Conservation (phyloP, 1,284 basidiomycete species). For the Ustilago sp. region DNA sequence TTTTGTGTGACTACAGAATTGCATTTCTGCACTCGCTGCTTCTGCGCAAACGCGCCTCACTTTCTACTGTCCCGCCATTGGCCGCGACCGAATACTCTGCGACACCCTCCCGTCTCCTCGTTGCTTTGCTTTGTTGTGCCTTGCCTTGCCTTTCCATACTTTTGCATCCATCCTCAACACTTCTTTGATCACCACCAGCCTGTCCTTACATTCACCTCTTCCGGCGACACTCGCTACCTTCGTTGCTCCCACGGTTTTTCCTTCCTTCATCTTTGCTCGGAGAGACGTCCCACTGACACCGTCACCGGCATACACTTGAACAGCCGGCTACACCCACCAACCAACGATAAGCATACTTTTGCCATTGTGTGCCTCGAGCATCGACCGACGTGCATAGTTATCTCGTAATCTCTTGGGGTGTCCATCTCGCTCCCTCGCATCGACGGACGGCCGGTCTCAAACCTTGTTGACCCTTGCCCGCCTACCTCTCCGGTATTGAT, state of each 20-base stretch:
- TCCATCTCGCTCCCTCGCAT: neutral
- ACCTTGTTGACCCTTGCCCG: conserved; percentile 10
- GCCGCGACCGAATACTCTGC: neutral
- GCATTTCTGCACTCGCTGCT: neutral
- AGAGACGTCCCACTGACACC: conserved; percentile 3
- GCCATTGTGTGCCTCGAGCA: conserved; percentile 3
- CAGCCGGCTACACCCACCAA: neutral
- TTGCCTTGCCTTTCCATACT: neutral
- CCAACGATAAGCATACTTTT: neutral
- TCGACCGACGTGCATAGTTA: conserved; percentile 12
- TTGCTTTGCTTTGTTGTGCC: neutral
- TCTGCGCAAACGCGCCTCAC: conserved; percentile 13
- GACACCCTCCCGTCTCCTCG: conserved; percentile 1
- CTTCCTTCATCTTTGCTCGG: conserved; percentile 8
- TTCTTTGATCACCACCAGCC: neutral
- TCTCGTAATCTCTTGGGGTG: neutral
- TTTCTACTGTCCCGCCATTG: conserved; percentile 4
- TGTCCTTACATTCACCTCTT: neutral
- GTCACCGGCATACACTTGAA: neutral
- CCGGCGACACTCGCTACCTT: neutral
- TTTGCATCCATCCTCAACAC: neutral
- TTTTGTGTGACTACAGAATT: neutral
- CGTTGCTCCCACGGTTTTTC: conserved; percentile 7
- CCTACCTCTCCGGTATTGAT: neutral
- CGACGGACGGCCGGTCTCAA: conserved; percentile 13